Evolutionary conservation across 2,329 filamentous ascomycete species (phyloP).

Genomic region (Diplodia sapinea): DNA sequence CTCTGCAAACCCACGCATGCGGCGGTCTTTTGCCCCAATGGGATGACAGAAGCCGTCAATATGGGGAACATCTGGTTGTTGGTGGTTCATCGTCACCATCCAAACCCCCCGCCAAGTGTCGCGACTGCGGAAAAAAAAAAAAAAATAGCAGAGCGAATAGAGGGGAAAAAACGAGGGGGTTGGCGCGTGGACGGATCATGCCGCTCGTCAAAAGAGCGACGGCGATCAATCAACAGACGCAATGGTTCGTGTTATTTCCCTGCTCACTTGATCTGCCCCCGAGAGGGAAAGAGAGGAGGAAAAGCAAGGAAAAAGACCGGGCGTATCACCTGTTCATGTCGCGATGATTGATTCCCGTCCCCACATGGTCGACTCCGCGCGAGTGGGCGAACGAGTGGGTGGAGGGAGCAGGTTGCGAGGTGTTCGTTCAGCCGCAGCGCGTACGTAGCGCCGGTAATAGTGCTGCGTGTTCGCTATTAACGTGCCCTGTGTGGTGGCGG

Average conservation of each 20-base stretch:
- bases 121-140: neutral
- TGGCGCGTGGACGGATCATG: neutral
- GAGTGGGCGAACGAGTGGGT: neutral
- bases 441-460: neutral
- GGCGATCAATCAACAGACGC: neutral
- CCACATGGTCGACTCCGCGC: neutral
- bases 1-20: neutral
- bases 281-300: neutral
- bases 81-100: neutral
- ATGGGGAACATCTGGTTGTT: neutral
- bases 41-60: neutral
- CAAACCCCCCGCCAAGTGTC: neutral
- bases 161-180: neutral
- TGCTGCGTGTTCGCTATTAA: neutral
- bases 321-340: constrained; percentile 1
- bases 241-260: neutral
- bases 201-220: neutral
- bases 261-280: neutral
- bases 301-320: neutral
- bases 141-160: neutral
- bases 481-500: neutral
- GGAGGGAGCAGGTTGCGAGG: neutral
- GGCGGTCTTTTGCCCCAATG: neutral
- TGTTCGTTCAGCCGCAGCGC: too few species aligned
- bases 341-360: neutral